Base-by-base conservation (phyloP, 371 early-diverging fungal species). In the Chytridium lagenaria region DNA sequence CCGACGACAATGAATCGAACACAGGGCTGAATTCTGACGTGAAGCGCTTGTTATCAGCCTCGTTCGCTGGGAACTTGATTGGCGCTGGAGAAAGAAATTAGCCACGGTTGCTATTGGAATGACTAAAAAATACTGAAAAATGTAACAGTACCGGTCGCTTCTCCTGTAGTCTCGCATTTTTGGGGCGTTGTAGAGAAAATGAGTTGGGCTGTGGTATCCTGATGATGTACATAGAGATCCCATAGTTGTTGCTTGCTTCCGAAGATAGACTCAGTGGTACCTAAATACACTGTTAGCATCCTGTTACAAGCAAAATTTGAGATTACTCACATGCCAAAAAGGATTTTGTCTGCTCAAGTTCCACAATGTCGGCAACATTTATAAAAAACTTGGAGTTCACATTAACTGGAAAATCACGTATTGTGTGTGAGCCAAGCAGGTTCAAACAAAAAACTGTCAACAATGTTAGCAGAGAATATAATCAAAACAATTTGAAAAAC, bases 201-300 rank as follows among this genome's bases (percentile, higher is more conserved):
- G 28, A 69, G 34, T 16, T 68, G 70, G 5, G 65, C 40, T 19
- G 33, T 19, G 37, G 68, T n/a, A 26, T 70, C 37, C n/a, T 23
- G 36, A 36, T 73, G 68, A 38, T 40, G 68, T 1, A 74, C 59
- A 33, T 74, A 74, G 2, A 74, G 66, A 40, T 74, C 75, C 59
- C 68, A 69, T 39, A 74, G 59, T 30, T 69, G 65, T n/a, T 40
- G 69, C 37, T 74, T 74, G 23, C 36, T 34, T 26, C 33, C 59
- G 40, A 74, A 74, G 51, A 74, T 74, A 34, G 70, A 70, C 50
- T 74, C 75, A 16, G 75, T 74, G 10, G 75, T 74, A 37, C 70
- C 69, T 69, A 23, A 10, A 15, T 12, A 38, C 12, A 55, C 26
- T 12, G 37, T 40, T 44, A 66, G 23, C 30, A 30, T 15, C 10